These are phyloP conservation scores for Phytophthora kernoviae DNA, from an alignment of 352 stramenopile genomes.

Conservation along the genomic window DNA sequence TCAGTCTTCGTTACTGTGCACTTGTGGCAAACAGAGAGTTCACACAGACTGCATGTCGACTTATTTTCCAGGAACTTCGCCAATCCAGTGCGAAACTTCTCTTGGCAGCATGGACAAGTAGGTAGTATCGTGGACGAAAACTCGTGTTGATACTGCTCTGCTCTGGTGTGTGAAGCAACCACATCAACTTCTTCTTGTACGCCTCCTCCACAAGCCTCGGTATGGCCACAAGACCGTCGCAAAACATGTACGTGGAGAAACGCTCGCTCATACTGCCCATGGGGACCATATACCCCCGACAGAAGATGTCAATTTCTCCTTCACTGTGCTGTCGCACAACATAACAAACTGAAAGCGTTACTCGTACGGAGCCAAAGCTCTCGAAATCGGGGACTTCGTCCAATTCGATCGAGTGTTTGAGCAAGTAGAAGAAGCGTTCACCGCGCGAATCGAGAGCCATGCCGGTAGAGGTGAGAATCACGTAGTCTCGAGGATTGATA, in stretches of 20 bases:
- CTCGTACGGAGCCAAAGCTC: slow-evolving; percentile 27
- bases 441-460: slow-evolving; percentile 40
- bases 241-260: slow-evolving; percentile 32
- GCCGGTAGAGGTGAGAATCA: slow-evolving; percentile 52
- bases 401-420: slow-evolving; percentile 43
- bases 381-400: slow-evolving; percentile 35
- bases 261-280: slow-evolving; percentile 26
- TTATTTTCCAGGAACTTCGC: slow-evolving; percentile 23
- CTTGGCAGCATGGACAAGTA: slow-evolving; percentile 36
- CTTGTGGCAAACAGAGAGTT: slow-evolving; percentile 32
- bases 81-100: slow-evolving; percentile 23
- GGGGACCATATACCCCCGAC: slow-evolving; percentile 40
- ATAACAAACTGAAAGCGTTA: slow-evolving; percentile 39
- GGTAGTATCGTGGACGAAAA: background rate
- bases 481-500: slow-evolving; percentile 54
- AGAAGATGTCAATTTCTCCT: slow-evolving; percentile 46
- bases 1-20: slow-evolving; percentile 47
- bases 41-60: slow-evolving; percentile 24
- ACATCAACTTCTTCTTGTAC: slow-evolving; percentile 62
- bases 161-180: slow-evolving; percentile 11
- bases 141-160: background rate
- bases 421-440: slow-evolving; percentile 31
- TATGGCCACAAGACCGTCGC: slow-evolving; percentile 38
- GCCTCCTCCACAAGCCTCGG: slow-evolving; percentile 47
- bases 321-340: slow-evolving; percentile 34